phyloP scores from a whole-genome alignment of 371 early-diverging fungal genomes.

The Rhizomucor pusillus region DNA sequence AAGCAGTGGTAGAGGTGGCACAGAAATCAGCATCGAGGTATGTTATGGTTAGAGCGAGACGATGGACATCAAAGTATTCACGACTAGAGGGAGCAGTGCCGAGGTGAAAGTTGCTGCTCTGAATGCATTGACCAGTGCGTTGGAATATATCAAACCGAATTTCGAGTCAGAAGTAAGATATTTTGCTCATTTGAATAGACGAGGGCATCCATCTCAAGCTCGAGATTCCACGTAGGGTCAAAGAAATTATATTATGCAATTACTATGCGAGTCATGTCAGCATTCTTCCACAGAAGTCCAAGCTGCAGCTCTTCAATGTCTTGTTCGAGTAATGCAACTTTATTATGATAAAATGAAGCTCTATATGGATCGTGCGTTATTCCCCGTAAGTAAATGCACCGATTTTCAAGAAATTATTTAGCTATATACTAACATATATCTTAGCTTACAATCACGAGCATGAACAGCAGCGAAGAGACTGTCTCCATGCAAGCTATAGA shows the following conservation, averaged over 20 bases:
- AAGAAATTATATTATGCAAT: constrained; percentile 96
- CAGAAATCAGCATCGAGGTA: too few relatives aligned
- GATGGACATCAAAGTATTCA: neutral
- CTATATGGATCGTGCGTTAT: constrained; percentile 95
- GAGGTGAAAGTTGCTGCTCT: constrained; percentile 88
- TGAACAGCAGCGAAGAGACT: constrained; percentile 77
- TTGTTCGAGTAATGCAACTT: constrained; percentile 92
- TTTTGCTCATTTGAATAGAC: neutral
- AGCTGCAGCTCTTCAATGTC: constrained; percentile 88
- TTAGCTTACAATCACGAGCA: constrained; percentile 85
- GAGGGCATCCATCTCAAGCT: neutral
- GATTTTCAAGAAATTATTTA: neutral
- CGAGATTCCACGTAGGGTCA: constrained; percentile 56
- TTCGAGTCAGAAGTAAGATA: constrained; percentile 74
- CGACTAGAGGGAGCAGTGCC: constrained; percentile 40
- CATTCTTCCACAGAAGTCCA: constrained; percentile 70
- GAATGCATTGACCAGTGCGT: constrained; percentile 87
- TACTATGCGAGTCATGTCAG: constrained; percentile 96
- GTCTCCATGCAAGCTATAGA: constrained; percentile 96
- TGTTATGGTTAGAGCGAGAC: too few relatives aligned
- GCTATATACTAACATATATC: neutral
- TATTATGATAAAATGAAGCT: constrained; percentile 94
- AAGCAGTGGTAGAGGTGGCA: too few relatives aligned
- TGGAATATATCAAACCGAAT: constrained; percentile 90
- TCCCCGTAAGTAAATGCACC: constrained; percentile 60